phyloP scores from a whole-genome alignment of 495 filamentous ascomycete species.

The Niebla homalea region DNA sequence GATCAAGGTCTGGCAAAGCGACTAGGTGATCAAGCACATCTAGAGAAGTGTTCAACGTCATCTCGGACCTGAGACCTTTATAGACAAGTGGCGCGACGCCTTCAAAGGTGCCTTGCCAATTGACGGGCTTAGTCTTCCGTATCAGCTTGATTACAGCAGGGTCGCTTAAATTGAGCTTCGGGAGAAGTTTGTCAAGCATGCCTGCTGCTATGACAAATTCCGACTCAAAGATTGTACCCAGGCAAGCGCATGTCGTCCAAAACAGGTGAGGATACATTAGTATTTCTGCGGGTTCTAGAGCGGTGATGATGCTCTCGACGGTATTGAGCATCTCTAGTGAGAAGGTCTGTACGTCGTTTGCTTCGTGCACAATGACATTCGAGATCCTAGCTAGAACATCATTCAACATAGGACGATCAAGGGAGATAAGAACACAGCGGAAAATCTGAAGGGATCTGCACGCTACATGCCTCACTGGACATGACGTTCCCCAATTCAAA shows the following conservation, averaged over 20 bases:
- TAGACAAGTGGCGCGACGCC: conserved; percentile 75
- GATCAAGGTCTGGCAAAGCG: conserved; percentile 60
- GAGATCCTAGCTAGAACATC: conserved; percentile 92
- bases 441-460: conserved; percentile 97
- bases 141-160: conserved; percentile 53
- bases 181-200: conserved; percentile 81
- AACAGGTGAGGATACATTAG: conserved; percentile 85
- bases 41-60: conserved; percentile 65
- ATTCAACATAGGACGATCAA: conserved; percentile 85
- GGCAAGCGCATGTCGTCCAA: conserved; percentile 91
- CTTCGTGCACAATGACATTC: conserved; percentile 90
- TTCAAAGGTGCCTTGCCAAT: conserved; percentile 84
- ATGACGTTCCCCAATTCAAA: conserved; percentile 89
- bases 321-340: conserved; percentile 97
- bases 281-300: conserved; percentile 65
- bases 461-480: conserved; percentile 87
- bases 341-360: conserved; percentile 83
- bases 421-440: conserved; percentile 74
- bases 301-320: conserved; percentile 74
- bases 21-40: conserved; percentile 64
- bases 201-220: conserved; percentile 85
- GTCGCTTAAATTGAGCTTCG: conserved; percentile 69
- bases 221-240: conserved; percentile 88
- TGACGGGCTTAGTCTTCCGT: conserved; percentile 62
- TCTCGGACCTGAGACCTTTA: conserved; percentile 82